Base-by-base conservation (phyloP, 139 green algal species). In the Closterium sp. region DNA sequence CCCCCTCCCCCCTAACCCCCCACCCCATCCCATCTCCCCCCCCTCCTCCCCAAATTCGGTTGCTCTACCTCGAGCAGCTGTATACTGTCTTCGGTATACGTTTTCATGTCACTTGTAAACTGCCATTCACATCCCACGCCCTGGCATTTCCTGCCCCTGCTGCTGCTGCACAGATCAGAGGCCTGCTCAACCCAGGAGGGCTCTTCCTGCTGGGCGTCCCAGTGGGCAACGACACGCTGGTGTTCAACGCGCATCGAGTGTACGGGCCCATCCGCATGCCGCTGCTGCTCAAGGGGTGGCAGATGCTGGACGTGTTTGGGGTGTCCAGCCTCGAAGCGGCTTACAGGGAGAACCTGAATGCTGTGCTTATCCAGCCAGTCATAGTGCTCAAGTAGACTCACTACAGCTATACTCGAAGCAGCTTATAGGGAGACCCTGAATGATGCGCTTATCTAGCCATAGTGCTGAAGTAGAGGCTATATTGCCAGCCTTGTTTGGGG, bases 121-220 rank as follows among this genome's bases (percentile, higher is more conserved):
- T 76, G 16, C 55, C 55, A 76, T 28, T 28, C 10, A 16, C 25
- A 28, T 76, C 1, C 23, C 55, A 76, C 25, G 23, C 55, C 16
- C 55, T 76, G 55, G 55, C 55, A 2, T 76, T 19, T 19, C 12
- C 55, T 76, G 16, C 10, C 25, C 55, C 55, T 19, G 16, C 25
- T 86, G 8, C 83, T 3, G 28, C 31, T 84, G 23, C 31, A 8
- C 89, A 89, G 89, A 91, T 91, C 8, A 55, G 64, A 7, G n/a
- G n/a, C 28, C 84, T 91, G 0, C 19, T 91, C 8, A 36, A 35
- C 9, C 64, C 55, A 33, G 28, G 28, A 10, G 89, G 89, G 25
- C 66, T 91, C 23, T 90, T 91, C 7, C 66, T 91, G 25, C 30
- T 91, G 28, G 89, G n/a, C 8, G 4, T 91, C 28, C 89, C 89